These are phyloP conservation scores for Corinectria fuckeliana DNA, from an alignment of 2,329 filamentous ascomycete genomes.

Conservation along the genomic window DNA sequence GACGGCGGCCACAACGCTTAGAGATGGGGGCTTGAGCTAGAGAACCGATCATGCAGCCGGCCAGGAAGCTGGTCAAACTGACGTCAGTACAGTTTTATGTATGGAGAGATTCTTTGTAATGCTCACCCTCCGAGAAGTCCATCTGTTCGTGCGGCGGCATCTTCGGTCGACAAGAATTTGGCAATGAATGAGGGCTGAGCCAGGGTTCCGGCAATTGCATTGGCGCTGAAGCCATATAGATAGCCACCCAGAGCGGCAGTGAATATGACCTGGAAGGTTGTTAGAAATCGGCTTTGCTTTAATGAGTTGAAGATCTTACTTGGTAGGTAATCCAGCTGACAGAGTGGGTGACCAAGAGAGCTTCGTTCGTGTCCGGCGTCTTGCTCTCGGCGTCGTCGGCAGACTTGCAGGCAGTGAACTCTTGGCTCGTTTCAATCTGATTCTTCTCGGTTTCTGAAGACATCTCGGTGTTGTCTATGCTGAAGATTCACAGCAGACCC, in stretches of 20 bases:
- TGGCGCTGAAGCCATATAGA: slow-evolving; percentile 23
- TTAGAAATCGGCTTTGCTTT: neutral
- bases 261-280: slow-evolving; percentile 16
- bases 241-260: slow-evolving; percentile 24
- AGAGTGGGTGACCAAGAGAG: slow-evolving; percentile 14
- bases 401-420: neutral
- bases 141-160: slow-evolving; percentile 19
- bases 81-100: neutral
- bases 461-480: neutral
- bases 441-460: slow-evolving; percentile 8
- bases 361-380: neutral
- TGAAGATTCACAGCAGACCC: too few relatives aligned
- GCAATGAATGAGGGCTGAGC: slow-evolving; percentile 25
- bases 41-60: slow-evolving; percentile 21
- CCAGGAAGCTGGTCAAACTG: slow-evolving; percentile 14
- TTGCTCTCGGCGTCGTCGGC: slow-evolving; percentile 10
- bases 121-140: slow-evolving; percentile 16
- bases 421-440: slow-evolving; percentile 11
- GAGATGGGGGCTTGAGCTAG: slow-evolving; percentile 23
- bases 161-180: slow-evolving; percentile 16
- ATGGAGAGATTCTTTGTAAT: neutral
- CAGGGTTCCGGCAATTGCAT: slow-evolving; percentile 28
- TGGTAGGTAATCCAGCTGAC: slow-evolving; percentile 26
- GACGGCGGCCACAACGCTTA: slow-evolving; percentile 21
- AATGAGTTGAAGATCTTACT: neutral